Evolutionary conservation across 2,329 filamentous ascomycete species (phyloP).

Genomic region (Colletotrichum graminicola): DNA sequence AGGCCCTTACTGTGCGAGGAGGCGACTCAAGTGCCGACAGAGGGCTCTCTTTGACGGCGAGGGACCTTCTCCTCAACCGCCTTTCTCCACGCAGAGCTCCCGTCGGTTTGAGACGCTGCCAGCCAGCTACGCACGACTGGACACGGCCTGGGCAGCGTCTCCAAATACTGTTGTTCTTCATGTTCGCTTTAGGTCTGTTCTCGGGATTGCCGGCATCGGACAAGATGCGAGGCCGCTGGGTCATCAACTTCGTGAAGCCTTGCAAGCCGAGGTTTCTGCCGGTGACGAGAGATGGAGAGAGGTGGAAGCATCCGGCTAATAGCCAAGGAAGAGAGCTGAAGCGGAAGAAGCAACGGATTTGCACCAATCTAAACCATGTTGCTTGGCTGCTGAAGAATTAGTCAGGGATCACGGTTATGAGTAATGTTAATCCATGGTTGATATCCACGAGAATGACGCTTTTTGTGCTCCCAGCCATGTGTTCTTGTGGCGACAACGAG

Average conservation of each 20-base stretch:
- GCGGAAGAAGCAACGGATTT: neutral
- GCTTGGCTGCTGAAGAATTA: neutral
- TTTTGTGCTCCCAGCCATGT: neutral
- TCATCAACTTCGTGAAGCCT: neutral
- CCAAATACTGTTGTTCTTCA: neutral
- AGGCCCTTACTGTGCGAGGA: constrained; percentile 15
- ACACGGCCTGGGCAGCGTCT: neutral
- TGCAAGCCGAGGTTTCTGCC: neutral
- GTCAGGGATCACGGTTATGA: neutral
- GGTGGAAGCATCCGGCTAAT: neutral
- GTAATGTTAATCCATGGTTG: neutral
- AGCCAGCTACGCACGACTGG: neutral
- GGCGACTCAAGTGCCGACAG: neutral
- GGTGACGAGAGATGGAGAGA: neutral
- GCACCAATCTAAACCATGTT: neutral
- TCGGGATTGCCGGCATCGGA: too few species aligned
- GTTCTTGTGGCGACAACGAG: neutral
- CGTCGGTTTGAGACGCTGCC: neutral
- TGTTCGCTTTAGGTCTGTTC: neutral
- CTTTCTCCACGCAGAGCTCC: neutral
- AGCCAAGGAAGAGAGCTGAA: neutral
- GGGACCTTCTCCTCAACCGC: neutral
- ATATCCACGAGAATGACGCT: too few species aligned
- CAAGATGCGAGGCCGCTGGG: neutral
- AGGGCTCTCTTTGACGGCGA: neutral